A percentile compares a stretch with the other conserved stretches of the same genome.
phyloP scores from a whole-genome alignment of 2,329 filamentous ascomycete genomes.

The Diaporthe sp. region DNA sequence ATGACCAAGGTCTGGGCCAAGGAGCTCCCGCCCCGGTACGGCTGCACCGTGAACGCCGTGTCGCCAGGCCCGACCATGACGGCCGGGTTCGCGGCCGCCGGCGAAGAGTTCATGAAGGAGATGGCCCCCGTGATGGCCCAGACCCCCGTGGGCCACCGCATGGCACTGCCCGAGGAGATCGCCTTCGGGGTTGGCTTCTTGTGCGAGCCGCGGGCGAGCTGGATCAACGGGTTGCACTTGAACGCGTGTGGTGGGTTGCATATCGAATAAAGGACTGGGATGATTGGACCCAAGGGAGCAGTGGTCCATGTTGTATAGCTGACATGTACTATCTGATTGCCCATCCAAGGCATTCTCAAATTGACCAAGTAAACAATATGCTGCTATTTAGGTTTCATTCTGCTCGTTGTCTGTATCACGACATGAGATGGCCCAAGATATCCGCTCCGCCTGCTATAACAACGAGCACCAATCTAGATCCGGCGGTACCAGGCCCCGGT shows the following conservation, averaged over 20 bases:
- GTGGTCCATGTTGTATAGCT: background rate
- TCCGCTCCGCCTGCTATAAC: background rate
- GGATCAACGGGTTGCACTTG: slow-evolving; percentile 60
- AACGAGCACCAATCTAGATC: background rate
- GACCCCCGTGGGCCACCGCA: slow-evolving; percentile 57
- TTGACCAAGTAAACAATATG: background rate
- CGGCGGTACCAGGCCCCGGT: background rate
- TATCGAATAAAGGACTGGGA: slow-evolving; percentile 39
- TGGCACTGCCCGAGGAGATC: slow-evolving; percentile 61
- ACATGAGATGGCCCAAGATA: background rate
- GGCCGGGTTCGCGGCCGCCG: slow-evolving; percentile 28
- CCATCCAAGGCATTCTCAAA: background rate
- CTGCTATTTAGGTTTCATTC: background rate
- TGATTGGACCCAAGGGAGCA: background rate
- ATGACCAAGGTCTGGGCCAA: slow-evolving; percentile 61
- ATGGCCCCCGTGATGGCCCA: slow-evolving; percentile 58
- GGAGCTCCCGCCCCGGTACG: slow-evolving; percentile 60
- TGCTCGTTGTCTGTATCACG: background rate
- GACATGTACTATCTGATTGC: background rate
- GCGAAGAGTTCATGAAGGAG: slow-evolving; percentile 37
- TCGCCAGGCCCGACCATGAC: slow-evolving; percentile 60
- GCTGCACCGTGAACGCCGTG: slow-evolving; percentile 61
- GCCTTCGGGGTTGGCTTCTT: slow-evolving; percentile 62
- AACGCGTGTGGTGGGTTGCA: slow-evolving; percentile 48
- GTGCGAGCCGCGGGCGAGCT: slow-evolving; percentile 59